phyloP scores from a whole-genome alignment of 257 asterid genomes.

The Ajuga chamaepitys region DNA sequence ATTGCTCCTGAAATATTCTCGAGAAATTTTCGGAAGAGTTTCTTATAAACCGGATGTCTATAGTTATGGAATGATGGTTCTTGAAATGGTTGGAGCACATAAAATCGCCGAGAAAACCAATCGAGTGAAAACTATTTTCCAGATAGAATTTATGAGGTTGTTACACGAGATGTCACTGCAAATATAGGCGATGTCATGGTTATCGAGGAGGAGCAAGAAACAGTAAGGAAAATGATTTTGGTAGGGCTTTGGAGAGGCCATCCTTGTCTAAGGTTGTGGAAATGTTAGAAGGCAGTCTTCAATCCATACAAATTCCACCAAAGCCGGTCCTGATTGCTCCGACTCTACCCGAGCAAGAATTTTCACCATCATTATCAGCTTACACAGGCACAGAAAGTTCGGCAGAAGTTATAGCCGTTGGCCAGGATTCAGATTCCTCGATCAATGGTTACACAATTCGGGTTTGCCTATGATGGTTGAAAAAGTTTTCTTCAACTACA shows the following conservation, averaged over 20 bases:
- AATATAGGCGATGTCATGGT: slow-evolving; percentile 4
- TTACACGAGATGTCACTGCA: slow-evolving; percentile 11
- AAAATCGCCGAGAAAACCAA: background rate
- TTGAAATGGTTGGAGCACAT: slow-evolving; percentile 44
- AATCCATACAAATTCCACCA: slow-evolving; percentile 35
- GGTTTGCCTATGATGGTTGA: background rate
- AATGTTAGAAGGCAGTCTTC: slow-evolving; percentile 31
- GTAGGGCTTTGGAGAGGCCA: slow-evolving; percentile 40
- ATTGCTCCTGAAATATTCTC: slow-evolving; percentile 54
- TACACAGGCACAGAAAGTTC: background rate
- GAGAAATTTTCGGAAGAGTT: slow-evolving; percentile 29
- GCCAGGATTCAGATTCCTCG: no score
- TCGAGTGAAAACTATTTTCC: slow-evolving; percentile 40
- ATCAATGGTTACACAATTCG: no score
- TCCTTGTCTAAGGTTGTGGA: slow-evolving; percentile 17
- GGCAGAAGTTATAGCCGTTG: background rate
- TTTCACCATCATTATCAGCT: background rate
- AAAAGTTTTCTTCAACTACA: no score
- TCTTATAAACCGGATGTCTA: slow-evolving; percentile 53
- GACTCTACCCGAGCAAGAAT: background rate
- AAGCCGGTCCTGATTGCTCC: slow-evolving; percentile 20
- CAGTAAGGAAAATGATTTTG: slow-evolving; percentile 28
- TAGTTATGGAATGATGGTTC: slow-evolving; percentile 55
- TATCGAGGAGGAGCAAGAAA: slow-evolving; percentile 28
- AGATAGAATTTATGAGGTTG: slow-evolving; percentile 30